Conservation (phyloP, 1,284 basidiomycete genomes). For the Wolfiporia cocos region DNA sequence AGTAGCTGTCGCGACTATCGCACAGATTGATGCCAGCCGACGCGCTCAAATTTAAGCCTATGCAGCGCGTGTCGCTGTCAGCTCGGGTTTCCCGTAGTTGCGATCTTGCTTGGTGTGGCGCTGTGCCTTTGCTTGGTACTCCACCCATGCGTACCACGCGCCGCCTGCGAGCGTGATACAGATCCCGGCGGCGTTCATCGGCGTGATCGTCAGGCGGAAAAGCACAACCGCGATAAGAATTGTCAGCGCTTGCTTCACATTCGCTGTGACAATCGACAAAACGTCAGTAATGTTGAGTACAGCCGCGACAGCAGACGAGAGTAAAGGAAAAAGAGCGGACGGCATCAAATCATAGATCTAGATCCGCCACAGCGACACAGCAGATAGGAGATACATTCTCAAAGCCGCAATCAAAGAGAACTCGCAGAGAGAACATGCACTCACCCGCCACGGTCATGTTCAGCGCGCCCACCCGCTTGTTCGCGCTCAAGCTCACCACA, state of each 20-base stretch:
- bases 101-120: neutral
- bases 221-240: conserved; percentile 79
- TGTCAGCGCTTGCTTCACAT: conserved; percentile 93
- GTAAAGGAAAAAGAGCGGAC: too few species aligned
- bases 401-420: too few species aligned
- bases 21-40: too few species aligned
- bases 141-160: conserved; percentile 76
- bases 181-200: conserved; percentile 77
- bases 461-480: conserved; percentile 80
- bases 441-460: conserved; percentile 85
- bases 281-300: neutral
- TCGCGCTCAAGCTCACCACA: conserved; percentile 88
- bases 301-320: conserved; percentile 1
- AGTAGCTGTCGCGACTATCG: too few species aligned
- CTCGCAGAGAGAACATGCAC: conserved; percentile 16
- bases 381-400: too few species aligned
- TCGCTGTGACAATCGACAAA: conserved; percentile 47
- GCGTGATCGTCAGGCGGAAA: conserved; percentile 78
- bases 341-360: too few species aligned
- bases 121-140: conserved; percentile 50
- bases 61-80: too few species aligned
- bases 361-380: too few species aligned
- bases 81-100: too few species aligned
- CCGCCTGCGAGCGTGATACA: conserved; percentile 78
- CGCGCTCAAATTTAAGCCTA: too few species aligned